Percentiles rank a stretch among this genome's conserved stretches.
Conservation (phyloP, 768 basidiomycete genomes). For the Amanita exitialis region DNA sequence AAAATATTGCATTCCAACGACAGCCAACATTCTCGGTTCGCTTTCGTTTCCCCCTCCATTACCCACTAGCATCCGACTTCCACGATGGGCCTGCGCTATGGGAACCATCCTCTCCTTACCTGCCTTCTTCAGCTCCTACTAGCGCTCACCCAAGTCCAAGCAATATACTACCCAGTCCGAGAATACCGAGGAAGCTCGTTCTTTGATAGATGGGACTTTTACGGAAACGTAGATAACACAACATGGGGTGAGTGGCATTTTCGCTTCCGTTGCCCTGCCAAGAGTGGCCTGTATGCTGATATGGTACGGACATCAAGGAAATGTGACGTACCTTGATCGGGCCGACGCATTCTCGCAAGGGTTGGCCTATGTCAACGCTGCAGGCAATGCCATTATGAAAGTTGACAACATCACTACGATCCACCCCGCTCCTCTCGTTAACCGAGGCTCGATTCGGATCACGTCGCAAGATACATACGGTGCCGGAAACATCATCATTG, state of each 20-base stretch:
- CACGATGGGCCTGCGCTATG: background rate
- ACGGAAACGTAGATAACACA: slow-evolving; percentile 36
- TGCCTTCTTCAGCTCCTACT: background rate
- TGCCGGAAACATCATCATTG: slow-evolving; percentile 33
- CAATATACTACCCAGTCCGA: slow-evolving; percentile 25
- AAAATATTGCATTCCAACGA: no score
- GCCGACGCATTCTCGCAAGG: slow-evolving; percentile 33
- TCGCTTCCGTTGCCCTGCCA: background rate
- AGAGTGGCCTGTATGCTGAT: background rate
- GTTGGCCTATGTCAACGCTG: slow-evolving; percentile 49
- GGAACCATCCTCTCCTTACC: background rate
- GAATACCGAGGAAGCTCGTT: slow-evolving; percentile 40
- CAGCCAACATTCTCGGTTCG: no score
- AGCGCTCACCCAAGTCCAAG: background rate
- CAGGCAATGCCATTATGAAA: slow-evolving; percentile 58
- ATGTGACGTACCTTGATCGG: slow-evolving; percentile 49
- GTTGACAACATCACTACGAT: slow-evolving; percentile 65
- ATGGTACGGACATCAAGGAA: slow-evolving; percentile 27
- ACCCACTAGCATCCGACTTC: background rate
- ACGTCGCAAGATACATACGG: slow-evolving; percentile 31
- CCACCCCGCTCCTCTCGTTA: slow-evolving; percentile 13
- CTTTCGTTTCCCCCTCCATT: no score
- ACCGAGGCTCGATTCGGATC: slow-evolving; percentile 39
- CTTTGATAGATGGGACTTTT: slow-evolving; percentile 48
- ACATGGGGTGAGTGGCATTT: slow-evolving; percentile 25